These are phyloP conservation scores for Amborella trichopoda DNA, from an alignment of 164 flowering plant species.

Conservation along the genomic window DNA sequence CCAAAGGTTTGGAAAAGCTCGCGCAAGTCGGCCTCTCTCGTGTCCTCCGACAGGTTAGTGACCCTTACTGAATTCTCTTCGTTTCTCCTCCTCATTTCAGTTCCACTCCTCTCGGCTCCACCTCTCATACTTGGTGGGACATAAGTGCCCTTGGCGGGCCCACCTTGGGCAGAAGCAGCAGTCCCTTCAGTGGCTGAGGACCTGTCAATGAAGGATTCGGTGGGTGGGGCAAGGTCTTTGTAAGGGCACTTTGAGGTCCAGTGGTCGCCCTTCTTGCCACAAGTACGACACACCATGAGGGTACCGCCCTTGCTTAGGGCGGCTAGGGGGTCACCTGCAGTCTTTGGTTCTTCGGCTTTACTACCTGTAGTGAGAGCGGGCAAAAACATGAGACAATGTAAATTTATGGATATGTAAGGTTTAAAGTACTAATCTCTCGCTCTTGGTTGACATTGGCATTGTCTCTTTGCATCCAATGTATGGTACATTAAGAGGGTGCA, in stretches of 20 bases:
- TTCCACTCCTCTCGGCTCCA: slow-evolving; percentile 23
- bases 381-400: too few relatives aligned
- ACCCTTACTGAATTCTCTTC: slow-evolving; percentile 53
- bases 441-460: too few relatives aligned
- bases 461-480: too few relatives aligned
- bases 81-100: slow-evolving; percentile 41
- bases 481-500: too few relatives aligned
- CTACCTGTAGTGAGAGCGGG: slow-evolving; percentile 39
- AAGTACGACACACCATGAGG: slow-evolving; percentile 81
- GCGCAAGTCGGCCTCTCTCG: slow-evolving; percentile 43
- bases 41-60: slow-evolving; percentile 47
- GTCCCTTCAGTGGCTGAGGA: slow-evolving; percentile 31
- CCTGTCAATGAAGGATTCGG: slow-evolving; percentile 36
- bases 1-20: slow-evolving; percentile 55
- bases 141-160: slow-evolving; percentile 35
- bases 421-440: too few relatives aligned
- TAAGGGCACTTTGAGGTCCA: slow-evolving; percentile 77
- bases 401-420: too few relatives aligned
- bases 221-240: slow-evolving; percentile 52
- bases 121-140: slow-evolving; percentile 42
- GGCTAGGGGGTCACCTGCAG: slow-evolving; percentile 40
- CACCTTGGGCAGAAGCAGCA: slow-evolving; percentile 17
- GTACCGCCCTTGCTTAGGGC: slow-evolving; percentile 43
- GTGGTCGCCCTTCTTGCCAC: slow-evolving; percentile 80
- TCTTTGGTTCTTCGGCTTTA: slow-evolving; percentile 47